Evolutionary conservation across 2,329 filamentous ascomycete species (phyloP).

Genomic region (Sporothrix pseudoabietina): DNA sequence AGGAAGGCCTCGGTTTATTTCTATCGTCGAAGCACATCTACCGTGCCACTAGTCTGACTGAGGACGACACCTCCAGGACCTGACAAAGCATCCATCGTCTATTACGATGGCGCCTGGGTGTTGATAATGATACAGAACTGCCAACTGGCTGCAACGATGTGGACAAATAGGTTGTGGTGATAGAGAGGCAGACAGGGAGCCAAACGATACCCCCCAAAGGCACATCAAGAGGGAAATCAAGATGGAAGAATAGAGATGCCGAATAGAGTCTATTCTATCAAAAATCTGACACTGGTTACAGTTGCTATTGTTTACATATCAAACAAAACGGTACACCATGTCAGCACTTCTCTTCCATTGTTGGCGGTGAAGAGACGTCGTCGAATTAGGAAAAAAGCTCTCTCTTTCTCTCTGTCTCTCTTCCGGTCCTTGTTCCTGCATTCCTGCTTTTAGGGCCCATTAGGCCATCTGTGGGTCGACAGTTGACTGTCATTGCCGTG

Average conservation of each 20-base stretch:
- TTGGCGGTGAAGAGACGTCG: slow-evolving; percentile 4
- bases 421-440: neutral
- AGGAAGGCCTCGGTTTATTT: too few species aligned
- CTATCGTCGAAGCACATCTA: too few species aligned
- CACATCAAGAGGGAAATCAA: neutral
- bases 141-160: neutral
- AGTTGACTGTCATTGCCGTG: neutral
- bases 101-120: neutral
- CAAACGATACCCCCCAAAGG: neutral
- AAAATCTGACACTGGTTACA: too few species aligned
- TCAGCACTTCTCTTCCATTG: neutral
- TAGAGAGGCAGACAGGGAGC: neutral
- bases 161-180: neutral
- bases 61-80: neutral
- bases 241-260: neutral
- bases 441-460: neutral
- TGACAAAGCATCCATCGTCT: neutral
- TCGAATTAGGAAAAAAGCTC: neutral
- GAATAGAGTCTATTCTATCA: too few species aligned
- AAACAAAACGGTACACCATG: neutral
- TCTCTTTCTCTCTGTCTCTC: neutral
- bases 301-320: too few species aligned
- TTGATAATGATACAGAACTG: neutral
- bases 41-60: too few species aligned
- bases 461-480: neutral